Evolutionary conservation across 345 rosid species (phyloP).

Genomic region (Carallia pectinifolia): DNA sequence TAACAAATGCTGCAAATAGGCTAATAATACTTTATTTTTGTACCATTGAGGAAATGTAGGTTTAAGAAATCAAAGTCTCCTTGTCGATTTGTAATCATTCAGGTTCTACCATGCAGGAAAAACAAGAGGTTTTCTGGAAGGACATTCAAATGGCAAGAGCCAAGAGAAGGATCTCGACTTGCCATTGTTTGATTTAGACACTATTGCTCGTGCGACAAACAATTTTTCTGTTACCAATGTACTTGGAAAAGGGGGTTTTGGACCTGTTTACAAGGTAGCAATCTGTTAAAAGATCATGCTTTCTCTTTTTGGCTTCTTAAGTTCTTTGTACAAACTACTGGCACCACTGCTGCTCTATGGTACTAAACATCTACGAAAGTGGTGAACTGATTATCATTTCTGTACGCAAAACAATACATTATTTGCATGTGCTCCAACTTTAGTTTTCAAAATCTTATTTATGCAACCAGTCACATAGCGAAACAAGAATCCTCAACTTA

Average conservation of each 20-base stretch:
- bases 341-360: not conserved
- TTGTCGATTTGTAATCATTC: not conserved
- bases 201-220: slow-evolving; percentile 4
- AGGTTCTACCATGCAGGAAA: not conserved
- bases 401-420: not conserved
- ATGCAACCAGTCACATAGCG: not conserved
- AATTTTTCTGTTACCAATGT: slow-evolving; percentile 4
- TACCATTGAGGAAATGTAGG: not conserved
- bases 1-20: not conserved
- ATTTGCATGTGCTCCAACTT: not conserved
- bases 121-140: not conserved
- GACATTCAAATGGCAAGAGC: not conserved
- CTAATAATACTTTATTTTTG: not conserved
- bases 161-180: not conserved
- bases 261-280: slow-evolving; percentile 14
- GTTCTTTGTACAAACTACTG: too few species aligned
- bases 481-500: not conserved
- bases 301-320: not conserved
- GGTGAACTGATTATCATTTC: not conserved
- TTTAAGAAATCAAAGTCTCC: not conserved
- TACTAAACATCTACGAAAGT: not conserved
- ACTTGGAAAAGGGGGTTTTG: slow-evolving; percentile 11
- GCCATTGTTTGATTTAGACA: not conserved
- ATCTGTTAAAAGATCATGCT: not conserved
- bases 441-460: too few species aligned